These are phyloP conservation scores for Solanum megistacrolobum DNA, from an alignment of 257 asterid species.

Conservation along the genomic window DNA sequence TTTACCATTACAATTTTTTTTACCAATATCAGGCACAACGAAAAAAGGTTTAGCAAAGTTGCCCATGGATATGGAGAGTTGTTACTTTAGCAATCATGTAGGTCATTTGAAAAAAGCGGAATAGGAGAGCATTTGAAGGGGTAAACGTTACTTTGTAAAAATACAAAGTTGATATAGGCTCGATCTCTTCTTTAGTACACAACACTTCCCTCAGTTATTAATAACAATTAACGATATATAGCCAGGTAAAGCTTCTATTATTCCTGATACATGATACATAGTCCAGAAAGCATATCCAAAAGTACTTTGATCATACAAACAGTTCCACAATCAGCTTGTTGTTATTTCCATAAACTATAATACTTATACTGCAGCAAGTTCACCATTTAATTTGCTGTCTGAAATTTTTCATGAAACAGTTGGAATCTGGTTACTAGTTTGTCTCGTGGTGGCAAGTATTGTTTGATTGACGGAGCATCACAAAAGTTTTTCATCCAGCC, in stretches of 20 bases:
- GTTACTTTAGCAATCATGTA: not conserved
- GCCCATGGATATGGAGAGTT: not conserved
- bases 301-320: not conserved
- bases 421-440: conserved; percentile 38
- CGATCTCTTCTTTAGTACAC: no score
- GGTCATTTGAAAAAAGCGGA: not conserved
- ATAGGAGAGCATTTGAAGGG: not conserved
- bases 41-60: no score
- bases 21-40: no score
- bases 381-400: conserved; percentile 6
- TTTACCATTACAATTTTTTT: no score
- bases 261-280: not conserved
- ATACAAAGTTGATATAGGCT: not conserved
- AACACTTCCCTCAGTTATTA: not conserved
- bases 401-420: conserved; percentile 19
- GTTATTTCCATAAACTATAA: not conserved
- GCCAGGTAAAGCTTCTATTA: not conserved
- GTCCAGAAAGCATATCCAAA: not conserved
- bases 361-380: not conserved
- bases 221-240: no score
- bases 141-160: not conserved
- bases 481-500: conserved; percentile 41
- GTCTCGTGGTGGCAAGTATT: conserved; percentile 54
- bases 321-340: not conserved
- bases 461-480: conserved; percentile 35